A percentile compares a stretch with the other conserved stretches of the same genome.
Conservation (phyloP, 2,329 filamentous ascomycete species). For the Endothia cerciana region DNA sequence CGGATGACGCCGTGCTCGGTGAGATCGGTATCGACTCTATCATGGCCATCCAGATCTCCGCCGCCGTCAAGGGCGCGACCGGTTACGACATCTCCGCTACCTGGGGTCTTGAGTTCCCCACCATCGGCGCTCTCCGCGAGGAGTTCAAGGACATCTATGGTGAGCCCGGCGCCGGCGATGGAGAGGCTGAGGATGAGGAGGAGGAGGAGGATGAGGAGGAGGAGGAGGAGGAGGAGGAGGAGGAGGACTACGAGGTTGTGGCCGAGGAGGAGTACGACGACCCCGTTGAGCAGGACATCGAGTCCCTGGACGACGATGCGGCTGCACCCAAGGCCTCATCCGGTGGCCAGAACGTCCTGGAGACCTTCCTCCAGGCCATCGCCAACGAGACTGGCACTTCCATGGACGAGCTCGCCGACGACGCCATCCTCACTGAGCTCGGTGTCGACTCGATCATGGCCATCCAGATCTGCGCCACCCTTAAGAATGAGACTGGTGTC, state of each 20-base stretch:
- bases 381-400: conserved; percentile 33
- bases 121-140: conserved; percentile 18
- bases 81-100: conserved; percentile 23
- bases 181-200: neutral
- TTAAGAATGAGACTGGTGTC: conserved; percentile 32
- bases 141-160: conserved; percentile 18
- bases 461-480: conserved; percentile 32
- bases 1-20: conserved; percentile 32
- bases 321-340: conserved; percentile 4
- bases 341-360: conserved; percentile 9
- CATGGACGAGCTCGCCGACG: conserved; percentile 31
- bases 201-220: conserved; percentile 2
- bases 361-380: conserved; percentile 30
- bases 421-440: conserved; percentile 31
- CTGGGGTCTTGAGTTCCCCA: conserved; percentile 19
- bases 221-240: conserved; percentile 22
- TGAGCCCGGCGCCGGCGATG: conserved; percentile 13
- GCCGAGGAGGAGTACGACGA: conserved; percentile 17
- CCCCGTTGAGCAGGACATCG: conserved; percentile 20
- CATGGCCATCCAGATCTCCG: conserved; percentile 34
- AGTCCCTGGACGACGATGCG: neutral
- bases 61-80: conserved; percentile 13
- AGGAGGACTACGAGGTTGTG: conserved; percentile 17
- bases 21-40: conserved; percentile 39
- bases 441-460: conserved; percentile 38